Base-by-base conservation (phyloP, 2,329 filamentous ascomycete species). In the Helotiales sp. region DNA sequence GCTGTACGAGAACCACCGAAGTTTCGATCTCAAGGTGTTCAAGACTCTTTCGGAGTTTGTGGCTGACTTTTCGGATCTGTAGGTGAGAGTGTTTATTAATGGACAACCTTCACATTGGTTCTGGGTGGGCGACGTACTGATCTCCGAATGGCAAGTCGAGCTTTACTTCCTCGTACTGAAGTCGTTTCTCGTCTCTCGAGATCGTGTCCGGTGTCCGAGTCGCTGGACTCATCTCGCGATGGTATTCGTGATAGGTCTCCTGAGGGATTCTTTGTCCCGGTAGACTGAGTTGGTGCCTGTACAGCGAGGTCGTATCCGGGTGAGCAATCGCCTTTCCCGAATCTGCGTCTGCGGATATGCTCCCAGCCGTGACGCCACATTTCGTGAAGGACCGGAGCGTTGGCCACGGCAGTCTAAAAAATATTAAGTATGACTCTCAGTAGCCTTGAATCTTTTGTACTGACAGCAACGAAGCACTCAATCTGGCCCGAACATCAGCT, bases 401-500 rank as follows among this genome's bases (percentile, higher is more conserved):
- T 75, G 17, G 69, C 72, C 4, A 74, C 64, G 0, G 72, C 20
- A 4, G 72, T 71, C 70, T 73, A 32, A 20, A 45, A 22, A 32
- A 1, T 26, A 40, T n/a, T 59, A 1, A 67, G 64, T 32, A 17
- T 52, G 2, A 28, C 17, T 32, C n/a, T 40, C 6, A 26, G 3
- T 28, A 30, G 22, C 26, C 3, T 28, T 30, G 30, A 15, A 3
- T n/a, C n/a, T n/a, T n/a, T n/a, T n/a, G n/a, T n/a, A 54, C 61
- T 49, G 60, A 73, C 72, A 57, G 68, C 69, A 17, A 57, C 26
- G 32, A 75, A 71, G 34, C 69, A 73, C 61, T 75, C 72, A 28
- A 75, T 30, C 63, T 69, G 40, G 32, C 52, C 45, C 2, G 52
- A 13, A 64, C 15, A 6, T 64, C 22, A 64, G 59, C 61, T 50